Conservation (phyloP, 164 flowering plant species). For the Stephania yunnanensis region DNA sequence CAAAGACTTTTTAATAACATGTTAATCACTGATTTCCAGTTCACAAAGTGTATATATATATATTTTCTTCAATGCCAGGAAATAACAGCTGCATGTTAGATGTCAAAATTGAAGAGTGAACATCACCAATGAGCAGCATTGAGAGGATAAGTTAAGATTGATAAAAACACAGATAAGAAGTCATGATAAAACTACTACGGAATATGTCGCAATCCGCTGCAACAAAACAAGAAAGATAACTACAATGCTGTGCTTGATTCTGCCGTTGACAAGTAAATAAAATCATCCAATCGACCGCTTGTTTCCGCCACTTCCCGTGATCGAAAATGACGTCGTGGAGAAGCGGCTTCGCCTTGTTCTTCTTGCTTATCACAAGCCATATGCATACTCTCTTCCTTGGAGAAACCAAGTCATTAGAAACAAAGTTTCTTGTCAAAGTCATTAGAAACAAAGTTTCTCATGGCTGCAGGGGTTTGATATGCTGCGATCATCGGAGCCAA, state of each 20-base stretch:
- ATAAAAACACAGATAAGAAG: not conserved
- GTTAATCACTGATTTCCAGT: not conserved
- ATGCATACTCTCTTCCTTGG: conserved; percentile 8
- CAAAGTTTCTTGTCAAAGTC: conserved; percentile 21
- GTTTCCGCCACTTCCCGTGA: conserved; percentile 2
- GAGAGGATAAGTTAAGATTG: not conserved
- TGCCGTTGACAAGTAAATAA: not conserved
- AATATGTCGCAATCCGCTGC: conserved; percentile 6
- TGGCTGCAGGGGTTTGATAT: conserved; percentile 20
- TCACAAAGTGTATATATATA: not conserved
- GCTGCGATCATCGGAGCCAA: conserved; percentile 21
- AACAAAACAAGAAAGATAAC: not conserved
- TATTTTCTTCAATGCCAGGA: not conserved
- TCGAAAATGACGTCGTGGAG: conserved; percentile 8
- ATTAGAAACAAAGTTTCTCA: conserved; percentile 21
- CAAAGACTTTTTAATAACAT: not conserved
- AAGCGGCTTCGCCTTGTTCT: conserved; percentile 3
- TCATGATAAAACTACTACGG: conserved; percentile 14
- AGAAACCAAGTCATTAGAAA: conserved; percentile 29
- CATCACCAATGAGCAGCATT: not conserved
- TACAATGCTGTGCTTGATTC: not conserved
- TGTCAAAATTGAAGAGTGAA: not conserved
- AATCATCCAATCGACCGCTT: not conserved
- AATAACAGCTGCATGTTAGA: not conserved
- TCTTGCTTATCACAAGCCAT: conserved; percentile 9